Base-by-base conservation (phyloP, 257 asterid species). In the Schizonepeta tenuifolia region DNA sequence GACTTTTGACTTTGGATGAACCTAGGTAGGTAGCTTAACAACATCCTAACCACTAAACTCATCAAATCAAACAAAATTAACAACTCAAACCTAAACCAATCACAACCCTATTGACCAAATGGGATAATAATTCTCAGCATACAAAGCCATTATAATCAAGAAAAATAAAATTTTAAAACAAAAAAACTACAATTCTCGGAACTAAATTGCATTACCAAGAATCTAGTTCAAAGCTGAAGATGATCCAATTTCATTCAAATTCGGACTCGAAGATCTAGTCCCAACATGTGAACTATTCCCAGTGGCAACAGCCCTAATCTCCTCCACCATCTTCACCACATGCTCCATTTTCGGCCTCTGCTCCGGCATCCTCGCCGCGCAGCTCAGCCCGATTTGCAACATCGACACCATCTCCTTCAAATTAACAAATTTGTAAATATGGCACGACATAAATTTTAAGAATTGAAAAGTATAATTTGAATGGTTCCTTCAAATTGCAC, bases 361-460 rank as follows among this genome's bases (percentile, higher is more conserved):
- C 61, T 85, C 93, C 1, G 96, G 91, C 83, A 79, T 73, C 63
- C 84, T 76, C 5, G 78, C 75, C 60, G 83, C 93, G 55, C 89
- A 89, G 74, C 79, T 82, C 85, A 89, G 54, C 47, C 90, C 91
- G 8, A 87, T 85, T 54, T 87, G 93, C 84, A 89, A 44, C 87
- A 87, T 75, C 17, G 77, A 78, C 31, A 87, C 96, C 91, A 89
- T 82, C 74, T 89, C 96, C 55, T 85, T n/a, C n/a, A n/a, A n/a
- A n/a, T n/a, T n/a, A n/a, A n/a, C n/a, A n/a, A n/a, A n/a, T n/a
- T n/a, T n/a, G n/a, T n/a, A n/a, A n/a, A n/a, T n/a, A n/a, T n/a
- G n/a, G n/a, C n/a, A n/a, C n/a, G n/a, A n/a, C n/a, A n/a, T n/a
- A n/a, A n/a, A n/a, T n/a, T n/a, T n/a, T n/a, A n/a, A n/a, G n/a